Conservation (phyloP, 2,329 filamentous ascomycete genomes). For the Alternaria sp. region DNA sequence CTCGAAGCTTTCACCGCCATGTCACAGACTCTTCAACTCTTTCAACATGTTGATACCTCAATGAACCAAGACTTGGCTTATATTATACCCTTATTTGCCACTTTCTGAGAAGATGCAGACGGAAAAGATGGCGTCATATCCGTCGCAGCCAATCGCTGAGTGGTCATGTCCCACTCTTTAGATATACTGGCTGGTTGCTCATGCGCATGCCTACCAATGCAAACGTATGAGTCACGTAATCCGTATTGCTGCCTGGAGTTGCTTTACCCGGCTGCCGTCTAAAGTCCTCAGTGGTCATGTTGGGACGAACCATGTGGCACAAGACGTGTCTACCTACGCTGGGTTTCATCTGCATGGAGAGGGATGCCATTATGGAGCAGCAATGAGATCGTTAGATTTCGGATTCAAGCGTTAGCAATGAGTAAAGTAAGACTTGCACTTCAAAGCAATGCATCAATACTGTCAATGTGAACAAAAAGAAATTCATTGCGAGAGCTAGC, state of each 20-base stretch:
- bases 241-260: neutral
- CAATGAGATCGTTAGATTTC: neutral
- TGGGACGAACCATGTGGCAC: neutral
- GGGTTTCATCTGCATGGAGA: neutral
- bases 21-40: neutral
- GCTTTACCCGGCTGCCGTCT: neutral
- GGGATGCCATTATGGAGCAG: neutral
- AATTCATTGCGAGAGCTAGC: constrained; percentile 12
- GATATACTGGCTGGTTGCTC: neutral
- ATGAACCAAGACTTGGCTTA: neutral
- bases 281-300: neutral
- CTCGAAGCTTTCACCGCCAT: neutral
- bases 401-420: neutral
- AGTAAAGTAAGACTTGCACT: neutral
- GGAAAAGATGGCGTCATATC: neutral
- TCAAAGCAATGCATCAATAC: fast-evolving
- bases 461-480: constrained; percentile 2
- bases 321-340: neutral
- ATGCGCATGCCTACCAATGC: neutral
- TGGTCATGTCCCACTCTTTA: neutral
- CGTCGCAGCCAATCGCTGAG: neutral
- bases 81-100: neutral
- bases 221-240: neutral
- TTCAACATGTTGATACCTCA: neutral
- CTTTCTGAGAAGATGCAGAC: neutral